Conservation (phyloP, 2,329 filamentous ascomycete species). For the Xylaria digitata region DNA sequence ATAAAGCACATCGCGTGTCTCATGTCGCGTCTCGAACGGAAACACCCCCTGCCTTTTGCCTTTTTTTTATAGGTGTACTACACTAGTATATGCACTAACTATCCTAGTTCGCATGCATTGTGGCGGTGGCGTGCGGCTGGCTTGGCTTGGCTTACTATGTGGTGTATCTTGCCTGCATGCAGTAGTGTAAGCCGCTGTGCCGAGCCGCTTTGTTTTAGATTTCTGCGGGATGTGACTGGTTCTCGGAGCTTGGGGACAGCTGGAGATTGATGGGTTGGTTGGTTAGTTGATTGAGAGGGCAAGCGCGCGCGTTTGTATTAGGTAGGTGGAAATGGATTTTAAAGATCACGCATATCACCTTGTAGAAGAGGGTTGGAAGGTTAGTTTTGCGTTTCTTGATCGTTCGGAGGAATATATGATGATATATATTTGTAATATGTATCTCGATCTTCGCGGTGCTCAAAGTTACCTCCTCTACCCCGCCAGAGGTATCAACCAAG, state of each 20-base stretch:
- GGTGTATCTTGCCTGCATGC: neutral
- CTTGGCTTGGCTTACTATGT: neutral
- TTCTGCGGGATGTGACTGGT: neutral
- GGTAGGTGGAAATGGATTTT: neutral
- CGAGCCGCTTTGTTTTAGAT: neutral
- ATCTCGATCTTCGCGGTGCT: too few relatives aligned
- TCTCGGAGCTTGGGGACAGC: too few relatives aligned
- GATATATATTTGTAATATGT: too few relatives aligned
- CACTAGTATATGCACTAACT: too few relatives aligned
- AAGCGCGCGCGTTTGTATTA: neutral
- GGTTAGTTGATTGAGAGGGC: neutral
- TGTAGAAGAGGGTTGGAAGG: too few relatives aligned
- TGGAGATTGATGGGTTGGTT: neutral
- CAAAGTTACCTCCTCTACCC: too few relatives aligned
- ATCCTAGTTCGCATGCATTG: neutral
- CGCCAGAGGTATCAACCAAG: too few relatives aligned
- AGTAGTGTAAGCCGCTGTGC: neutral
- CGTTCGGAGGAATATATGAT: too few relatives aligned
- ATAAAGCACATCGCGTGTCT: constrained; percentile 28
- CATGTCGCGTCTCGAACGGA: constrained; percentile 24
- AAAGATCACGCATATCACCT: too few relatives aligned
- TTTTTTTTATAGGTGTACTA: too few relatives aligned
- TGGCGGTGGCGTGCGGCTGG: constrained; percentile 9
- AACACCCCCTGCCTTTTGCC: constrained; percentile 4
- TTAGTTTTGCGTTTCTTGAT: too few relatives aligned